A percentile compares a stretch with the other conserved stretches of the same genome.
Evolutionary conservation across 768 basidiomycete species (phyloP).

Genomic region (Xanthoconium stramineum): DNA sequence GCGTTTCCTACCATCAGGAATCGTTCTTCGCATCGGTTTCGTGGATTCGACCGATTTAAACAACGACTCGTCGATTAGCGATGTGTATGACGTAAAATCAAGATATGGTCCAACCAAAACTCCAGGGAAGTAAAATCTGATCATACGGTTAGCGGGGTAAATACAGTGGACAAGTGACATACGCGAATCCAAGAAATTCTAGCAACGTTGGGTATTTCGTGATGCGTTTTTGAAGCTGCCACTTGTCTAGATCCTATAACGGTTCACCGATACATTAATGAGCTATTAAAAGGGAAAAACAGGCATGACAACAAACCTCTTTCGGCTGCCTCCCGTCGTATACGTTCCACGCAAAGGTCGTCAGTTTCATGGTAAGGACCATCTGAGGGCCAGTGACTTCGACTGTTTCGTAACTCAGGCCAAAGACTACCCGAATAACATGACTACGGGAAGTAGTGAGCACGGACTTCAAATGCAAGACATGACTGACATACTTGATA

Average conservation of each 20-base stretch:
- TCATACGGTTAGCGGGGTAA: not conserved
- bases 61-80: slow-evolving; percentile 70
- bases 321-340: slow-evolving; percentile 75
- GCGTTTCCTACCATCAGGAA: slow-evolving; percentile 82
- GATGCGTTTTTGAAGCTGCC: slow-evolving; percentile 71
- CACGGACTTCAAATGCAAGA: not conserved
- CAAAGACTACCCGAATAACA: slow-evolving; percentile 60
- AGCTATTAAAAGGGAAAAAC: not conserved
- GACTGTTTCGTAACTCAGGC: slow-evolving; percentile 69
- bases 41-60: slow-evolving; percentile 58
- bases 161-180: slow-evolving; percentile 29
- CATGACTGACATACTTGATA: slow-evolving; percentile 62
- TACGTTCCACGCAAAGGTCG: slow-evolving; percentile 97
- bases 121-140: slow-evolving; percentile 96
- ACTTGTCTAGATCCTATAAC: slow-evolving; percentile 79
- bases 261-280: not conserved
- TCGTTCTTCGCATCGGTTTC: slow-evolving; percentile 39
- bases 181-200: slow-evolving; percentile 91
- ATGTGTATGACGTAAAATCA: slow-evolving; percentile 78
- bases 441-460: slow-evolving; percentile 45
- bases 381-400: slow-evolving; percentile 93
- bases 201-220: slow-evolving; percentile 72
- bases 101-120: slow-evolving; percentile 89
- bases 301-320: slow-evolving; percentile 43
- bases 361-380: slow-evolving; percentile 96